Base-by-base conservation (phyloP, 345 rosid genomes). In the Eucalyptus sp. region DNA sequence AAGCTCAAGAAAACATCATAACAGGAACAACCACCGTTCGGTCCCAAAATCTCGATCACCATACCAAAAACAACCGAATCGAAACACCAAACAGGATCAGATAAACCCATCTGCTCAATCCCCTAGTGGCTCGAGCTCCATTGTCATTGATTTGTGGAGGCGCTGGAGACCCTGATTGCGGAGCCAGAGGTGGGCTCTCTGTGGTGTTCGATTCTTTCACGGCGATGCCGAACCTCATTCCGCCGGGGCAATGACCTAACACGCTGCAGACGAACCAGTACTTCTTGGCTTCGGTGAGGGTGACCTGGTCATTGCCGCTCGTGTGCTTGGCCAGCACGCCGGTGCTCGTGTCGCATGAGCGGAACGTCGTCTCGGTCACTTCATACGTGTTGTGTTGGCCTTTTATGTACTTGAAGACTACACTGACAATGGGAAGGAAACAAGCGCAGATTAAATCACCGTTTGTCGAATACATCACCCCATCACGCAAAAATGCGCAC, bases 191-290 rank as follows among this genome's bases (percentile, higher is more conserved):
- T 37, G 6, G 43, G 48, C 29, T 41, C 8, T 15, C 79, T 7
- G 86, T 13, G 25, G 62, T 54, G 37, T 29, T 58, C 56, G 87
- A 44, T 17, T n/a, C 50, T 87, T 86, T 86, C 18, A 91, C 94
- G 31, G 91, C 86, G 76, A 95, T 54, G 49, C 48, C 25, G 50
- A 95, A 91, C 90, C 96, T 94, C 96, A 94, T 95, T 29, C 95
- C 95, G 29, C 94, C 95, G 86, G 93, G 90, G 91, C 96, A 95
- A 89, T 95, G 96, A 3, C 96, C 96, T 31, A 1, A 89, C 20
- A 91, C 37, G 56, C 60, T 90, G 92, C 96, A 95, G 43, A 95
- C 50, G 90, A 95, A 95, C 94, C 94, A 92, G 86, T 94, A 91
- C 87, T 91, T 93, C 88, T 86, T 95, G 27, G 91, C 90, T 56